Evolutionary conservation across 768 basidiomycete species (phyloP).

Genomic region (Naganishia randhawae): DNA sequence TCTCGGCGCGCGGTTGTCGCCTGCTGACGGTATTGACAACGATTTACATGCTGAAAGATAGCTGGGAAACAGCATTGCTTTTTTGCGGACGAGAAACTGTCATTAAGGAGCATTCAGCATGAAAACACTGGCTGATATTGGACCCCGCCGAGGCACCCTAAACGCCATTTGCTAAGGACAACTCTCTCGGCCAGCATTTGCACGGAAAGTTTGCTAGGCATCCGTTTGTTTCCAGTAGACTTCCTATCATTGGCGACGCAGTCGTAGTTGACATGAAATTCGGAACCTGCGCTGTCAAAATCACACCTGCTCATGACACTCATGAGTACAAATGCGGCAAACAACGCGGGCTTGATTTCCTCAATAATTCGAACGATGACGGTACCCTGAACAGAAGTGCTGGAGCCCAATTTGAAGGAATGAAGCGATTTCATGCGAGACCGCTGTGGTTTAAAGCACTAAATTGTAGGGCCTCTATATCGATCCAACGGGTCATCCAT

Average conservation of each 20-base stretch:
- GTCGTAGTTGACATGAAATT: slow-evolving; percentile 88
- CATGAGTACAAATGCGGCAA: slow-evolving; percentile 94
- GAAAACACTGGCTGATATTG: too few relatives aligned
- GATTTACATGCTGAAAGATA: too few relatives aligned
- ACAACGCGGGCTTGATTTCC: slow-evolving; percentile 81
- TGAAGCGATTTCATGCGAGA: slow-evolving; percentile 94
- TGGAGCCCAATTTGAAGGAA: slow-evolving; percentile 78
- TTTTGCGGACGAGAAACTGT: too few relatives aligned
- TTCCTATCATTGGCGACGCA: slow-evolving; percentile 82
- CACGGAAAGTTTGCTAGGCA: slow-evolving; percentile 87
- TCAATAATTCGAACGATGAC: slow-evolving; percentile 93
- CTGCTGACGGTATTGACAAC: too few relatives aligned
- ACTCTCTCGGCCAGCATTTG: slow-evolving; percentile 60
- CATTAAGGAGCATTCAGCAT: too few relatives aligned
- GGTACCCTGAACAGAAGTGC: slow-evolving; percentile 90
- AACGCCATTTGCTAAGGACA: too few relatives aligned
- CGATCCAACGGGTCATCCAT: slow-evolving; percentile 91
- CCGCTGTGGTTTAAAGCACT: slow-evolving; percentile 75
- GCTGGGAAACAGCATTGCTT: too few relatives aligned
- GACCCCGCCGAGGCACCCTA: too few relatives aligned
- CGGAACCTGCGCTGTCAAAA: slow-evolving; percentile 98
- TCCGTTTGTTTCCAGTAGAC: slow-evolving; percentile 77
- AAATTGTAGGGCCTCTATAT: slow-evolving; percentile 80
- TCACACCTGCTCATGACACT: slow-evolving; percentile 95
- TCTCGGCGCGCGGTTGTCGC: too few relatives aligned